phyloP scores from a whole-genome alignment of 2,329 filamentous ascomycete genomes.

The Aspergillus caelatus region DNA sequence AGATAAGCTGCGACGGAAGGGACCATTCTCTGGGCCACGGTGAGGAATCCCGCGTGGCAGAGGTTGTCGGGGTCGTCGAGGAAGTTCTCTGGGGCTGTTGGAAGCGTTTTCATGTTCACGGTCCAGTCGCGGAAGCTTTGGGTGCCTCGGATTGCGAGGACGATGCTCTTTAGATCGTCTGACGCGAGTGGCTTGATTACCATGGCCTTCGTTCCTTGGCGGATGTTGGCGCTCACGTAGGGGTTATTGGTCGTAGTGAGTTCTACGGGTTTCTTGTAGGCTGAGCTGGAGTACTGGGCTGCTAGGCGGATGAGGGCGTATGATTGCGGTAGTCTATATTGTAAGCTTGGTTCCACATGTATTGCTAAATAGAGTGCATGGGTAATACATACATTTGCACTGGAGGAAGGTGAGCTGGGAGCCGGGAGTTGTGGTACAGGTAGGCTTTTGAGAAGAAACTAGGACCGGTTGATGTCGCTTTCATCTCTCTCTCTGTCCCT shows the following conservation, averaged over 20 bases:
- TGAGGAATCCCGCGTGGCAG: conserved; percentile 80
- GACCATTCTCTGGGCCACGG: conserved; percentile 75
- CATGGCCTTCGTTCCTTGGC: conserved; percentile 79
- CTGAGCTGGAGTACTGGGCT: conserved; percentile 74
- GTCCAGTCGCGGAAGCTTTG: conserved; percentile 84
- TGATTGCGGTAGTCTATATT: conserved; percentile 66
- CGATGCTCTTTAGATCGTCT: conserved; percentile 75
- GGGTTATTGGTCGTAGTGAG: conserved; percentile 22
- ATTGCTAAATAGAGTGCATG: not conserved
- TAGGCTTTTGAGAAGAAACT: conserved; percentile 77
- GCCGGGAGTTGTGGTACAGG: conserved; percentile 73
- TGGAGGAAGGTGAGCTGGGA: conserved; percentile 68
- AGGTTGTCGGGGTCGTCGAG: conserved; percentile 76
- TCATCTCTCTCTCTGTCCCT: not conserved
- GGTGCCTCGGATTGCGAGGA: conserved; percentile 81
- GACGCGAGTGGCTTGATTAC: conserved; percentile 79
- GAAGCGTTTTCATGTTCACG: conserved; percentile 74
- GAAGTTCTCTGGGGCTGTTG: conserved; percentile 67
- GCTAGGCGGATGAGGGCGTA: conserved; percentile 79
- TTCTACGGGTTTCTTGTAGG: conserved; percentile 53
- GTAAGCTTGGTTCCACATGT: not conserved
- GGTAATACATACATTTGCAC: conserved; percentile 62
- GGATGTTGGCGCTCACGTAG: conserved; percentile 72
- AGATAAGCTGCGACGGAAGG: conserved; percentile 71
- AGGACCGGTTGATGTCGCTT: conserved; percentile 21